Evolutionary conservation across 1,284 basidiomycete species (phyloP), one percentile per base, ranked within the genome.

Genomic region (Pholiota adiposa): DNA sequence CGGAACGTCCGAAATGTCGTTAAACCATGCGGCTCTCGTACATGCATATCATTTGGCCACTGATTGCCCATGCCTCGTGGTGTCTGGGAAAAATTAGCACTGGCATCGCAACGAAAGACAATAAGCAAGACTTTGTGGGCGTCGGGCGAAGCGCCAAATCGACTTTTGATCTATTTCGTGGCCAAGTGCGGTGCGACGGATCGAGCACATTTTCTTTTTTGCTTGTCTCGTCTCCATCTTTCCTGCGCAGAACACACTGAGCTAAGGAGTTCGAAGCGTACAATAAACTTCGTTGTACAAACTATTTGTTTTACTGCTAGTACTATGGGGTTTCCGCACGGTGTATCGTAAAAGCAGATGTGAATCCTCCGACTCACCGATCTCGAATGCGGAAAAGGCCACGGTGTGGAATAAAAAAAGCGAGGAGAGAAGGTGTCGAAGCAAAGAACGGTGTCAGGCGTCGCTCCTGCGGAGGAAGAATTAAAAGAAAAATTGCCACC

Each of bases 371-470:
- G 16, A 52, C 21, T 52, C 38, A 25, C 21, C 51, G 51, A 38
- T 46, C 14, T 27, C 23, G 23, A 12, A 27, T 46, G 44, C 27
- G 29, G 54, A 40, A 31, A 4, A 31, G 11, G 29, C 11, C 46
- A 41, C 29, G 44, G 51, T 46, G 52, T 48, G 51, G 46, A 49
- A 59, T 54, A 50, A 59, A 54, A n/a, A 41, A 54, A 50, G 16
- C 18, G 36, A 43, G 33, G 25, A 4, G 51, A 64, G 54, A 58
- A 53, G 50, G 52, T 40, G 29, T 59, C 58, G 56, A 60, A 60
- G 58, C 53, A 63, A 65, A 46, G 63, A 66, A 61, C 51, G 62
- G 60, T 55, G 51, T 61, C 53, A 53, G 48, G 61, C 48, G 59
- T 60, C 46, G 48, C 53, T 61, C 52, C 54, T 56, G 46, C 56